Evolutionary conservation across 768 basidiomycete species (phyloP).

Genomic region (Naganishia vishniacii): DNA sequence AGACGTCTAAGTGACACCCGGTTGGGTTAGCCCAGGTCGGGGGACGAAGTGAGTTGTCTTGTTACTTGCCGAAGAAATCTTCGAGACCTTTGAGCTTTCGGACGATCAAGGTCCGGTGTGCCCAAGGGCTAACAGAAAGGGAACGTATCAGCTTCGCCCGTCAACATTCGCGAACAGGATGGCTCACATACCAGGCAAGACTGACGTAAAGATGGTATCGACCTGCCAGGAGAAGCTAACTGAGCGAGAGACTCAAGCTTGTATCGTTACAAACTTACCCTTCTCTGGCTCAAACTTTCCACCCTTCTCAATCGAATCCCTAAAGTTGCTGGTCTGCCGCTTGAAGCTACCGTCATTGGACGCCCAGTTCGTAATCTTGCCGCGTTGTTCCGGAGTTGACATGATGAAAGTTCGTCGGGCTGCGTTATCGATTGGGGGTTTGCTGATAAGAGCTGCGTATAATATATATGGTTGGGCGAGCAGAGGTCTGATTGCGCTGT

Average conservation of each 20-base stretch:
- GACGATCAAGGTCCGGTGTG: constrained; percentile 79
- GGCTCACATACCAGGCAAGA: constrained; percentile 69
- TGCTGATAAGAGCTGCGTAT: background rate
- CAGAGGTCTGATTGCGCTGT: background rate
- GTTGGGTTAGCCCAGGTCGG: too few species aligned
- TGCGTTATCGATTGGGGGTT: background rate
- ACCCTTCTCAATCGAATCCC: constrained; percentile 57
- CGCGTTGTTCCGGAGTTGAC: constrained; percentile 37
- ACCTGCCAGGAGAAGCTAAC: constrained; percentile 51
- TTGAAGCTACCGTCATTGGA: constrained; percentile 65
- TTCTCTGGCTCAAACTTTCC: constrained; percentile 68
- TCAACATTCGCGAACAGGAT: too few species aligned
- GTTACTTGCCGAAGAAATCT: constrained; percentile 64
- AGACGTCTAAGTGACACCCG: constrained; percentile 56
- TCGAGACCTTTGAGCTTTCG: constrained; percentile 90
- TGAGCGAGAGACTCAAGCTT: background rate
- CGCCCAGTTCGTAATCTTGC: constrained; percentile 54
- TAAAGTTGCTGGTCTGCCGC: constrained; percentile 56
- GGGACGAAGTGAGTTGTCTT: constrained; percentile 3
- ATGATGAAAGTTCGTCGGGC: background rate
- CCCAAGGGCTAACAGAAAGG: constrained; percentile 59
- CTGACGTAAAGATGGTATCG: constrained; percentile 90
- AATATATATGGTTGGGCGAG: background rate
- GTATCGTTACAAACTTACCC: constrained; percentile 53
- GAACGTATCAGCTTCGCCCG: background rate